These are phyloP conservation scores for Alternaria sp. DNA, from an alignment of 2,329 filamentous ascomycete species.

Conservation along the genomic window DNA sequence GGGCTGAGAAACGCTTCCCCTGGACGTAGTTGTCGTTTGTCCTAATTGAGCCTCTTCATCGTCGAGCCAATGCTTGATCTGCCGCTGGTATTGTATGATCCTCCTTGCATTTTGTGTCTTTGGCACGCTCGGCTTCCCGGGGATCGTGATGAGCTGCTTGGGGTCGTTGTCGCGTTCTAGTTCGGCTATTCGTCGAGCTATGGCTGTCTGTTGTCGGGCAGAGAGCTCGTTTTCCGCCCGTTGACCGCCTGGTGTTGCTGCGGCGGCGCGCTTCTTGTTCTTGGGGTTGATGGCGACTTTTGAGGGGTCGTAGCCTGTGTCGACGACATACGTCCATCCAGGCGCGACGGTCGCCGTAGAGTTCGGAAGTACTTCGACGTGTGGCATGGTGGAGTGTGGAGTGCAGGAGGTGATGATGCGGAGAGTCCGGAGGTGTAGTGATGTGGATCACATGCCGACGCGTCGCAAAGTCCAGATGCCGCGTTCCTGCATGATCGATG, in stretches of 20 bases:
- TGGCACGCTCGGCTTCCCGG: slow-evolving; percentile 37
- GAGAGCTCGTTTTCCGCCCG: slow-evolving; percentile 66
- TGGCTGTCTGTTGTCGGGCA: slow-evolving; percentile 81
- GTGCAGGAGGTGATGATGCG: slow-evolving; percentile 6
- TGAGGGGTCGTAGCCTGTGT: slow-evolving; percentile 67
- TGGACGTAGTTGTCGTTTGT: slow-evolving; percentile 27
- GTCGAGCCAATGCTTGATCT: slow-evolving; percentile 81
- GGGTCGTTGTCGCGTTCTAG: slow-evolving; percentile 76
- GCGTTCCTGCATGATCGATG: slow-evolving; percentile 13
- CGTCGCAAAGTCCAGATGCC: neutral
- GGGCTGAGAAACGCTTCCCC: slow-evolving; percentile 7
- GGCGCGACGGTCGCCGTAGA: slow-evolving; percentile 74
- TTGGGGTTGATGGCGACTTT: slow-evolving; percentile 60
- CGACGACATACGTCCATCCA: slow-evolving; percentile 91
- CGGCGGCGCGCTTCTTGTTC: slow-evolving; percentile 70
- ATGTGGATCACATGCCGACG: slow-evolving; percentile 20
- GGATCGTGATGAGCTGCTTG: slow-evolving; percentile 52
- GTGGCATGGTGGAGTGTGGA: slow-evolving; percentile 58
- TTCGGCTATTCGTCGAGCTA: slow-evolving; percentile 80
- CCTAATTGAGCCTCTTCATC: slow-evolving; percentile 76
- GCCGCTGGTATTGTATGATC: slow-evolving; percentile 81
- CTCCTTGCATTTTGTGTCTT: slow-evolving; percentile 71
- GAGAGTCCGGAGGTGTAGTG: slow-evolving; percentile 13
- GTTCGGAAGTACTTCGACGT: slow-evolving; percentile 80
- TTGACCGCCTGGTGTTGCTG: slow-evolving; percentile 36